Conservation (phyloP, 2,329 filamentous ascomycete species). For the Catunica adiposa region DNA sequence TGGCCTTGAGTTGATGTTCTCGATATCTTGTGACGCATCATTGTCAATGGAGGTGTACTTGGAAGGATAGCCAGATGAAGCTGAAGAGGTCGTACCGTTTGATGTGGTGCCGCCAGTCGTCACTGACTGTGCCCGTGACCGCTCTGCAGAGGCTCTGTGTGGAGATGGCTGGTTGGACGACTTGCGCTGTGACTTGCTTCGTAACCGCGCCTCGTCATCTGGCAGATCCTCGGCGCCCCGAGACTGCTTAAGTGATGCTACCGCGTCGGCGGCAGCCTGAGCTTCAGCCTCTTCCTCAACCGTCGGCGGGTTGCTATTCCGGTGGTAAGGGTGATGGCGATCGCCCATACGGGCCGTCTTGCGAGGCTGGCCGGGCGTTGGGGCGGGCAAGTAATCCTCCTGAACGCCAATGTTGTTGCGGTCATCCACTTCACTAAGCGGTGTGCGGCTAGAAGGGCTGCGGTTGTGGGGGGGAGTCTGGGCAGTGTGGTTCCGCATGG, state of each 20-base stretch:
- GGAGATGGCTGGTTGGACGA: constrained; percentile 24
- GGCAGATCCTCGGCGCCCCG: constrained; percentile 30
- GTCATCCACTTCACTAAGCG: constrained; percentile 90
- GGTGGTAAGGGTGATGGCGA: constrained; percentile 56
- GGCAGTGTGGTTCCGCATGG: constrained; percentile 46
- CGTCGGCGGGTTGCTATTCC: constrained; percentile 31
- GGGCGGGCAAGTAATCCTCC: constrained; percentile 85
- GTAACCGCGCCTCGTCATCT: constrained; percentile 69
- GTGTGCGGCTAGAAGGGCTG: constrained; percentile 57
- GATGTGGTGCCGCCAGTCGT: background rate
- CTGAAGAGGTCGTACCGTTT: constrained; percentile 30
- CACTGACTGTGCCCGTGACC: constrained; percentile 36
- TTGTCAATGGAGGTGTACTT: constrained; percentile 35
- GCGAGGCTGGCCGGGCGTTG: constrained; percentile 86
- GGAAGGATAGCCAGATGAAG: constrained; percentile 39
- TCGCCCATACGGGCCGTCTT: constrained; percentile 63
- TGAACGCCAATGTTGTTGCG: constrained; percentile 48
- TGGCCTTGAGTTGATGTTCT: constrained; percentile 42
- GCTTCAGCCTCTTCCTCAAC: constrained; percentile 30
- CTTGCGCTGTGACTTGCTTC: constrained; percentile 53
- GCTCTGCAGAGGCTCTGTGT: constrained; percentile 7
- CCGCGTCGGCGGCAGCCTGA: constrained; percentile 42
- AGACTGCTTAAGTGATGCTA: constrained; percentile 44
- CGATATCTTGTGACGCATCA: constrained; percentile 51
- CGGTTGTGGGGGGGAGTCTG: constrained; percentile 68